Conservation (phyloP, 2,329 filamentous ascomycete species). For the Chaetothyriales sp. region DNA sequence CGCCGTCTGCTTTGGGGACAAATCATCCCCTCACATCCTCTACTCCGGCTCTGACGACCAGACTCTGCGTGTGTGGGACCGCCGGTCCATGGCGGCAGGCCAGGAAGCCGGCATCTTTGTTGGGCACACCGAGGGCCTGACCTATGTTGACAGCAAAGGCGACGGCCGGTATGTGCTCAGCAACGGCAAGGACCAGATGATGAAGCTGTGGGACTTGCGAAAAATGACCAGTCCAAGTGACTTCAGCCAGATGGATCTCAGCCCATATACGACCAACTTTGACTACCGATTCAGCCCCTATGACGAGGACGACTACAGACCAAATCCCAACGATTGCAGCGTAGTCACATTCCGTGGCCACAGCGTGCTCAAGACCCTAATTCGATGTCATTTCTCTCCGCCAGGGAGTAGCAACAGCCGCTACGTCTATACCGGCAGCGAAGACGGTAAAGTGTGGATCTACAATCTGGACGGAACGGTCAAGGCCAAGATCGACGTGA, state of each 20-base stretch:
- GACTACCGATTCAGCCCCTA: slow-evolving; percentile 44
- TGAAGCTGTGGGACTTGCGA: slow-evolving; percentile 91
- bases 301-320: slow-evolving; percentile 38
- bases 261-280: slow-evolving; percentile 42
- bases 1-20: slow-evolving; percentile 88
- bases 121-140: slow-evolving; percentile 50
- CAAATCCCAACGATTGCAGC: slow-evolving; percentile 74
- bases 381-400: slow-evolving; percentile 89
- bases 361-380: slow-evolving; percentile 72
- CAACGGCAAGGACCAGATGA: slow-evolving; percentile 91
- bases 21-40: slow-evolving; percentile 74
- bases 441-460: slow-evolving; percentile 77
- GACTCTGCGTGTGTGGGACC: slow-evolving; percentile 91
- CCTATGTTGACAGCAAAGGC: slow-evolving; percentile 64
- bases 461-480: slow-evolving; percentile 87
- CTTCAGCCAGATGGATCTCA: slow-evolving; percentile 34
- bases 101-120: slow-evolving; percentile 50
- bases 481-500: slow-evolving; percentile 64
- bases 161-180: slow-evolving; percentile 80
- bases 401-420: slow-evolving; percentile 69
- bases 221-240: slow-evolving; percentile 65
- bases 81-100: slow-evolving; percentile 50
- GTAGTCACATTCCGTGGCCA: slow-evolving; percentile 90
- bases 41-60: slow-evolving; percentile 94
- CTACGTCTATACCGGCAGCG: slow-evolving; percentile 85